Evolutionary conservation across 1,284 basidiomycete genomes (phyloP).

Genomic region (Sporisorium scitamineum): DNA sequence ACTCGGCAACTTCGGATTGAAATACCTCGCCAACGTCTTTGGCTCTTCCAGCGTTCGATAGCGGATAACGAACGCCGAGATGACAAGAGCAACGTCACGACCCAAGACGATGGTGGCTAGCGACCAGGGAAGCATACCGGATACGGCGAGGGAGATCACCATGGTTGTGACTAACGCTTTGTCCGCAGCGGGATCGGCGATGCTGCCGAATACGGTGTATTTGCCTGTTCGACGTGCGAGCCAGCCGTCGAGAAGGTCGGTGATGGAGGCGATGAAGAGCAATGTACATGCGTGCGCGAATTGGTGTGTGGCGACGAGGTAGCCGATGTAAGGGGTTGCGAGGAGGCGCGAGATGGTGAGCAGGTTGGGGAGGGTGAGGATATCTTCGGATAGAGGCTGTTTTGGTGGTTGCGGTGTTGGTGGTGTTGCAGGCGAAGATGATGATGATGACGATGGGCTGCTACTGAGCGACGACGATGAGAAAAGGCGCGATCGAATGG

Average conservation of each 20-base stretch:
- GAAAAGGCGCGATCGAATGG: background rate
- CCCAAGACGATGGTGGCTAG: constrained; percentile 88
- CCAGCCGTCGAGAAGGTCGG: constrained; percentile 91
- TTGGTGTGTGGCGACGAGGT: constrained; percentile 87
- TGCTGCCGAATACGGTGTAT: constrained; percentile 85
- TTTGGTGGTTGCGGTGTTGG: constrained; percentile 65
- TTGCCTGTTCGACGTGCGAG: constrained; percentile 82
- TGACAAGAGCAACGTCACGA: constrained; percentile 84
- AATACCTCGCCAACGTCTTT: constrained; percentile 90
- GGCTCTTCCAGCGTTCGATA: constrained; percentile 88
- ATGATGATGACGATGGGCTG: constrained; percentile 66
- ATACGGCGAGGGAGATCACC: constrained; percentile 85
- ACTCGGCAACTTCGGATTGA: constrained; percentile 93
- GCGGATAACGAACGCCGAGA: constrained; percentile 93
- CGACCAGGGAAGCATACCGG: constrained; percentile 84
- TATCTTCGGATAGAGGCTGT: constrained; percentile 77
- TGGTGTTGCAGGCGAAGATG: constrained; percentile 68
- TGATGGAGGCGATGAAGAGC: constrained; percentile 87
- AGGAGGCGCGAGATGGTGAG: constrained; percentile 87
- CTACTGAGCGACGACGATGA: constrained; percentile 22
- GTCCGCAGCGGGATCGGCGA: constrained; percentile 96
- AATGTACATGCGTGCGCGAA: constrained; percentile 83
- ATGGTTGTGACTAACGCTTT: constrained; percentile 95
- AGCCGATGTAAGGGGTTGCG: constrained; percentile 89
- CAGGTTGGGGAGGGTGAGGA: constrained; percentile 93